Percentiles rank a stretch among this genome's conserved stretches.
Conservation (phyloP, 1,284 basidiomycete genomes). For the Ustilago sp. region DNA sequence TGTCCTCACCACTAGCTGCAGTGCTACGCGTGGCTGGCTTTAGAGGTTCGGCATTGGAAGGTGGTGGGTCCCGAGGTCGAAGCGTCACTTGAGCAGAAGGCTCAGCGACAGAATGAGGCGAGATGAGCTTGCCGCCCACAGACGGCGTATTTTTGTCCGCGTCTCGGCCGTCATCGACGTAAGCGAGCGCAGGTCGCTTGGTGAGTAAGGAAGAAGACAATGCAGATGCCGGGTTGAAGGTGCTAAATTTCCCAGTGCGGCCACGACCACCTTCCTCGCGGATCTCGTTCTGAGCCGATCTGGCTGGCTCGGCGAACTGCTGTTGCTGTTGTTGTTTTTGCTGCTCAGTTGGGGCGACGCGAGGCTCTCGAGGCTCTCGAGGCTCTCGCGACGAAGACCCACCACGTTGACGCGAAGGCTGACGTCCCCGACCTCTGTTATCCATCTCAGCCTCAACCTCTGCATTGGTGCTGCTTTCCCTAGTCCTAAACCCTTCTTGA, state of each 20-base stretch:
- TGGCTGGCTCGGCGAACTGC: neutral
- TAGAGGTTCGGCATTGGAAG: slow-evolving; percentile 46
- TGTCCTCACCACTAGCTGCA: slow-evolving; percentile 12
- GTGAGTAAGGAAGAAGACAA: slow-evolving; percentile 43
- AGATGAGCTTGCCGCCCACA: slow-evolving; percentile 47
- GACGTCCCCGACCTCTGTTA: slow-evolving; percentile 36
- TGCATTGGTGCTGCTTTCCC: slow-evolving; percentile 35
- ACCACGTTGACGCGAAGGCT: slow-evolving; percentile 28
- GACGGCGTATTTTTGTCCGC: slow-evolving; percentile 49
- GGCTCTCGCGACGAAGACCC: slow-evolving; percentile 31
- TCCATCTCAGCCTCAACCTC: slow-evolving; percentile 45
- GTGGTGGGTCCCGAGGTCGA: slow-evolving; percentile 50
- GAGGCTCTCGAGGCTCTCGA: slow-evolving; percentile 33
- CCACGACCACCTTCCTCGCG: slow-evolving; percentile 34
- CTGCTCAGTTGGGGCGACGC: neutral
- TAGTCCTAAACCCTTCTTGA: slow-evolving; percentile 10
- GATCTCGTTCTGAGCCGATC: neutral
- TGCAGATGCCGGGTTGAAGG: slow-evolving; percentile 34
- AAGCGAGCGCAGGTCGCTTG: slow-evolving; percentile 42
- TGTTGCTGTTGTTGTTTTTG: slow-evolving; percentile 13
- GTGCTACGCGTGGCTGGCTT: slow-evolving; percentile 47
- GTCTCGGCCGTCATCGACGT: slow-evolving; percentile 44
- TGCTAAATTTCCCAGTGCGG: slow-evolving; percentile 15
- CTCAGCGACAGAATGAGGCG: slow-evolving; percentile 40
- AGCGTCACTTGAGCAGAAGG: slow-evolving; percentile 55